phyloP scores from a whole-genome alignment of 176 grass and related monocot species.

The Themeda triandra region DNA sequence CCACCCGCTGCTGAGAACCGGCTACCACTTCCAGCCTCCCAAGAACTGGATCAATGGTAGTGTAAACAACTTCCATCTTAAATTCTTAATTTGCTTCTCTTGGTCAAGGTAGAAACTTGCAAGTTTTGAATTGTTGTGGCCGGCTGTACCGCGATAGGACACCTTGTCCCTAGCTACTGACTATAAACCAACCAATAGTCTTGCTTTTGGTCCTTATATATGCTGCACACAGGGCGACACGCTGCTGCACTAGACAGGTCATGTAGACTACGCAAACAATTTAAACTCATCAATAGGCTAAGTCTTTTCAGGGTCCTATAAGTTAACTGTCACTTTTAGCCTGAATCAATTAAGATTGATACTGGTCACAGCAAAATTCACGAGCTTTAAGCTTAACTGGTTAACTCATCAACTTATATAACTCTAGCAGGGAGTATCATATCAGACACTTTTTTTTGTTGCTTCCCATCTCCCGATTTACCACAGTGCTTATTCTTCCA shows the following conservation, averaged over 20 bases:
- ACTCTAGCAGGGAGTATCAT: neutral
- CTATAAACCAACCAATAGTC: neutral
- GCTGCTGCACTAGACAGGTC: neutral
- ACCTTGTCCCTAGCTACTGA: neutral
- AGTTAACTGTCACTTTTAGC: neutral
- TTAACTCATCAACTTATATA: neutral
- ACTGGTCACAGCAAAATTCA: neutral
- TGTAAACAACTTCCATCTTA: neutral
- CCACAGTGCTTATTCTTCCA: neutral
- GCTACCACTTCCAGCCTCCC: slow-evolving; percentile 66
- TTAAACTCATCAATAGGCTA: neutral
- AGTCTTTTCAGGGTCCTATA: too few species aligned
- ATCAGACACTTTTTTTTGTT: neutral
- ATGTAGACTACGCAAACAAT: neutral
- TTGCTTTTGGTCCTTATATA: too few species aligned
- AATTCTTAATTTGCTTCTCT: neutral
- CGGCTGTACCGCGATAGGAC: neutral
- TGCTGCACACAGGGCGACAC: neutral
- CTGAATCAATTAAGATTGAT: neutral
- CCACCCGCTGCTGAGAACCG: slow-evolving; percentile 25
- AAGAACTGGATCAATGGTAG: slow-evolving; percentile 84
- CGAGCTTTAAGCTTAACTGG: neutral
- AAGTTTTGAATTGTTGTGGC: neutral
- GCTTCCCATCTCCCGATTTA: neutral
- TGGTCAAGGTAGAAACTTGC: neutral